These are phyloP conservation scores for Simplicillium sp. DNA, from an alignment of 2,329 filamentous ascomycete genomes.

Conservation along the genomic window DNA sequence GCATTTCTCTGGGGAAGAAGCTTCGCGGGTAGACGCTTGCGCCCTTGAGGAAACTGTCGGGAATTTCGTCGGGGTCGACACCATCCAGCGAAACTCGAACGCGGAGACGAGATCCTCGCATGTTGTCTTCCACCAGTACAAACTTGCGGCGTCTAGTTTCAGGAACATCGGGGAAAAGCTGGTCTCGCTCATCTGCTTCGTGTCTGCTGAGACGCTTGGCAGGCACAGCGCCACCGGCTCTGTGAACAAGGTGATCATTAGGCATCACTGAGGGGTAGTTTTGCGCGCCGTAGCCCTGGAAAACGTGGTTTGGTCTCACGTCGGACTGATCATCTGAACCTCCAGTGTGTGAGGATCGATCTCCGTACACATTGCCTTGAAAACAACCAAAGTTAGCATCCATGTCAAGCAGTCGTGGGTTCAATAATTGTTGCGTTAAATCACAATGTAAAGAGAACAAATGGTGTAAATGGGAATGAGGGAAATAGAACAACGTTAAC, in stretches of 20 bases:
- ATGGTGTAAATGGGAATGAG: slow-evolving; percentile 11
- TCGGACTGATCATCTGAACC: slow-evolving; percentile 26
- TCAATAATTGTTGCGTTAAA: too few relatives aligned
- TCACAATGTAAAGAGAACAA: too few relatives aligned
- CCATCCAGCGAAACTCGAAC: slow-evolving; percentile 89
- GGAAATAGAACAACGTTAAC: slow-evolving; percentile 18
- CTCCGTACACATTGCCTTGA: too few relatives aligned
- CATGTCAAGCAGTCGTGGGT: too few relatives aligned
- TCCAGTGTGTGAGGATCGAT: too few relatives aligned
- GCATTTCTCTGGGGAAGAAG: slow-evolving; percentile 91
- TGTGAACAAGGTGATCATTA: slow-evolving; percentile 3
- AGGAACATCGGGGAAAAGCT: slow-evolving; percentile 79
- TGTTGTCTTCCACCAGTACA: slow-evolving; percentile 85
- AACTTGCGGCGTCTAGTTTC: slow-evolving; percentile 92
- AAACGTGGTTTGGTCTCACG: slow-evolving; percentile 61
- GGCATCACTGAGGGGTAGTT: slow-evolving; percentile 7
- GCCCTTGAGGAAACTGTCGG: slow-evolving; percentile 84
- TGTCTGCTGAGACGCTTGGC: slow-evolving; percentile 33
- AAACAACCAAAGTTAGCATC: too few relatives aligned
- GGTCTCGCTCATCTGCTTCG: slow-evolving; percentile 44
- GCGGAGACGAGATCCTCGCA: slow-evolving; percentile 70
- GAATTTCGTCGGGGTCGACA: slow-evolving; percentile 91
- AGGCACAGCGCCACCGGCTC: slow-evolving; percentile 22
- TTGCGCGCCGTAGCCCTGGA: slow-evolving; percentile 11
- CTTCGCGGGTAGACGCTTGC: slow-evolving; percentile 86